Conservation (phyloP, 371 early-diverging fungal species). For the Syncephalis fuscata region DNA sequence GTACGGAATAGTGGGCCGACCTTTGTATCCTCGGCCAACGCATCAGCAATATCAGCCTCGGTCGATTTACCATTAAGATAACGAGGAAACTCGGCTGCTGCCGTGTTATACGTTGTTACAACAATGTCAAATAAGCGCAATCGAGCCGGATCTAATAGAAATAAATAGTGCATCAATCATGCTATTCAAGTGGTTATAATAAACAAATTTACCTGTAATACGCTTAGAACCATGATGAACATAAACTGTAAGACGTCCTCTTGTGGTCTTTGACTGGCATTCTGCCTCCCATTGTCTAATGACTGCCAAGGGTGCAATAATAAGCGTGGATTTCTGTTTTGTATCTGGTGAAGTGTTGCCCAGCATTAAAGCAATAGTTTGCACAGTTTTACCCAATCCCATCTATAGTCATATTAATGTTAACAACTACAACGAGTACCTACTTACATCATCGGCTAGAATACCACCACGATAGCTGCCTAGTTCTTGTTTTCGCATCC, state of each 20-base stretch:
- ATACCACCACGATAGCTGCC: constrained; percentile 45
- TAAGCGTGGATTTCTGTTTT: constrained; percentile 27
- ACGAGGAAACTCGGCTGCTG: constrained; percentile 27
- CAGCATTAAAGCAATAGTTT: constrained; percentile 58
- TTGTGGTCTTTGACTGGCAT: constrained; percentile 26
- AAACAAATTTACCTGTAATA: constrained; percentile 2
- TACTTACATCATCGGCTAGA: constrained; percentile 55
- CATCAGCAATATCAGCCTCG: not conserved
- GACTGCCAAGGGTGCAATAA: constrained; percentile 44
- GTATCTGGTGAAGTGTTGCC: constrained; percentile 8
- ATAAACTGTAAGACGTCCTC: constrained; percentile 23
- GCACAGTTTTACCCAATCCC: constrained; percentile 87
- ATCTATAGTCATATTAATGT: constrained; percentile 13
- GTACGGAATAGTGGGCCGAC: constrained; percentile 22
- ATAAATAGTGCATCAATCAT: not conserved
- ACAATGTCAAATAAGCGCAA: constrained; percentile 47
- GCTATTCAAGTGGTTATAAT: no score
- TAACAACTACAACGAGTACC: not conserved
- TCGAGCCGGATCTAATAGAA: constrained; percentile 9
- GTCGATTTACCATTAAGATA: constrained; percentile 4
- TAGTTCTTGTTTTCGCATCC: constrained; percentile 14
- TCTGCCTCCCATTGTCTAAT: constrained; percentile 52
- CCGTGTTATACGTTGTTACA: constrained; percentile 46
- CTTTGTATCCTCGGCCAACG: not conserved
- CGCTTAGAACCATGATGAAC: constrained; percentile 37